Percentiles rank a stretch among this genome's conserved stretches.
Conservation (phyloP, 192 early-diverging fungal genomes). For the Coemansia sp. region DNA sequence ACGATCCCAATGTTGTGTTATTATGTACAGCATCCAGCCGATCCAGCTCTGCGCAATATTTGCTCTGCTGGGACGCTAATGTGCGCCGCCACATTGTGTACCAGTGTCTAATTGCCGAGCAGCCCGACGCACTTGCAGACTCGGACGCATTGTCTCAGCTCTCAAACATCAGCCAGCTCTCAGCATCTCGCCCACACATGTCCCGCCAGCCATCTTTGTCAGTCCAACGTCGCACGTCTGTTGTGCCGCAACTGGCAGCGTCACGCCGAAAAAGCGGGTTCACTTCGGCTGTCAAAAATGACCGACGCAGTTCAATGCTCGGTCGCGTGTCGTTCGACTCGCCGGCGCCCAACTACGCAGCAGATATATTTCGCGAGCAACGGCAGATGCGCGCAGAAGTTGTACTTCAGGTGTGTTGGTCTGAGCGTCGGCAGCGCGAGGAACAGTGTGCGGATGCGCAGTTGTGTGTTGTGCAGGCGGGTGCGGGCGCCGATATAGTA, state of each 20-base stretch:
- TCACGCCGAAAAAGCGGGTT: conserved; percentile 39
- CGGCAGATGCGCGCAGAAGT: conserved; percentile 44
- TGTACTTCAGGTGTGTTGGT: conserved; percentile 39
- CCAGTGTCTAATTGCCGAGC: conserved; percentile 23
- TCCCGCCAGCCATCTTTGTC: conserved; percentile 44
- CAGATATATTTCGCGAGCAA: conserved; percentile 47
- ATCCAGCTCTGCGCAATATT: conserved; percentile 21
- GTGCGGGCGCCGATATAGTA: conserved; percentile 22
- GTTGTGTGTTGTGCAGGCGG: conserved; percentile 38
- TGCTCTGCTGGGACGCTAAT: conserved; percentile 47
- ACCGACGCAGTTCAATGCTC: conserved; percentile 43
- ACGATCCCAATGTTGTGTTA: conserved; percentile 25
- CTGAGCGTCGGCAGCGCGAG: conserved; percentile 19
- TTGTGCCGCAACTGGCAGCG: conserved; percentile 1
- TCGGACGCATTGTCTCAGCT: conserved; percentile 12
- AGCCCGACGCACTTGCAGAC: conserved; percentile 2
- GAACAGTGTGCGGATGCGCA: conserved; percentile 9
- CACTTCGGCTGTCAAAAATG: conserved; percentile 29
- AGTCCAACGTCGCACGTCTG: conserved; percentile 42
- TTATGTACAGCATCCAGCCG: conserved; percentile 21
- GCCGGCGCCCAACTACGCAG: conserved; percentile 37
- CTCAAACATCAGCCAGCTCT: conserved; percentile 9
- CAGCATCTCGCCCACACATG: conserved; percentile 29
- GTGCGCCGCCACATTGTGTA: conserved; percentile 29
- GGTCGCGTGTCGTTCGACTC: conserved; percentile 51